A percentile compares a stretch with the other conserved stretches of the same genome.
Evolutionary conservation across 2,329 filamentous ascomycete genomes (phyloP).

Genomic region (Aureobasidium sp.): DNA sequence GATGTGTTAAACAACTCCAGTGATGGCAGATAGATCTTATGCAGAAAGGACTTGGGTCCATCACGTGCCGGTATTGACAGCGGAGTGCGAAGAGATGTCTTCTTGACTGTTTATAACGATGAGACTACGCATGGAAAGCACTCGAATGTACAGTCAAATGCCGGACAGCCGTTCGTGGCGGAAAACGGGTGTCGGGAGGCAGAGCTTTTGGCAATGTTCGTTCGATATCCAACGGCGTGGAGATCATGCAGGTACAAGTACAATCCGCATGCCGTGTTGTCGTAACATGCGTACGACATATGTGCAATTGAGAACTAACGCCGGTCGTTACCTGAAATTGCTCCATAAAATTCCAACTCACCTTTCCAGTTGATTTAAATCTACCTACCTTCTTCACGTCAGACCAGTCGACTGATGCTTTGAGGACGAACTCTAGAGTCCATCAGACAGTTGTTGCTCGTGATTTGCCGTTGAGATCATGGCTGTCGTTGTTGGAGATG

Average conservation of each 20-base stretch:
- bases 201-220: neutral
- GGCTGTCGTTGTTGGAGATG: neutral
- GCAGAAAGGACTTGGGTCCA: neutral
- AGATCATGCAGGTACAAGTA: conserved; percentile 4
- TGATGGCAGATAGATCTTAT: neutral
- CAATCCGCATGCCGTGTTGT: neutral
- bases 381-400: neutral
- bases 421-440: neutral
- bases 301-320: neutral
- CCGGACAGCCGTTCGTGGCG: conserved; percentile 2
- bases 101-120: neutral
- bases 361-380: neutral
- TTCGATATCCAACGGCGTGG: conserved; percentile 4
- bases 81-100: neutral
- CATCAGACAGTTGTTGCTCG: neutral
- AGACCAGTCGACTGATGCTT: neutral
- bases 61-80: neutral
- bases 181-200: neutral
- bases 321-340: neutral
- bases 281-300: neutral
- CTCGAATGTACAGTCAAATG: neutral
- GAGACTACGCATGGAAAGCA: neutral
- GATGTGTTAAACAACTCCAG: neutral
- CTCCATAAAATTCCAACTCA: neutral
- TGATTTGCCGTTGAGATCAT: neutral